A percentile compares a stretch with the other conserved stretches of the same genome.
phyloP scores from a whole-genome alignment of 2,329 filamentous ascomycete species.

The Pseudocercospora cruenta region DNA sequence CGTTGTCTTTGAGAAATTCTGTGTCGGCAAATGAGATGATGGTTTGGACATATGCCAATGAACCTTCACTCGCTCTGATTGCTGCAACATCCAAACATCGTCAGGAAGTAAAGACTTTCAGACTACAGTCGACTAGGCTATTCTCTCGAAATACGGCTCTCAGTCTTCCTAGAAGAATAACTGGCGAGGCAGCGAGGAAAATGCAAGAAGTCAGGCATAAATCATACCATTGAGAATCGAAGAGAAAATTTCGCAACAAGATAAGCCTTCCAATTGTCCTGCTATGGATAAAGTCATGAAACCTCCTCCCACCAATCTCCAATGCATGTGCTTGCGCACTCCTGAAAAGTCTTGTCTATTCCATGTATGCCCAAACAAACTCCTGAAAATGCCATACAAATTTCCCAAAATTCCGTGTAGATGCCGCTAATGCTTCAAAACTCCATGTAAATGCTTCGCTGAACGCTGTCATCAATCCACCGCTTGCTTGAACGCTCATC shows the following conservation, averaged over 20 bases:
- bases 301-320: neutral
- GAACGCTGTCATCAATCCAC: neutral
- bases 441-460: neutral
- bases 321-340: constrained; percentile 6
- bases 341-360: neutral
- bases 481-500: constrained; percentile 8
- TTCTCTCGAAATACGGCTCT: too few species aligned
- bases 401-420: constrained; percentile 1
- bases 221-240: too few species aligned
- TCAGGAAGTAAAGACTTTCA: too few species aligned
- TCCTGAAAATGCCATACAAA: constrained; percentile 17
- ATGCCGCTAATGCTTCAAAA: constrained; percentile 10
- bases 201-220: too few species aligned
- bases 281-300: constrained; percentile 1
- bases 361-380: constrained; percentile 5
- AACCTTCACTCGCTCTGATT: too few species aligned
- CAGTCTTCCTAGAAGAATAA: too few species aligned
- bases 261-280: constrained; percentile 7
- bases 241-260: too few species aligned
- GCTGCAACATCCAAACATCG: too few species aligned
- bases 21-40: constrained; percentile 50
- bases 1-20: constrained; percentile 91
- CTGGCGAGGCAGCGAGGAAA: too few species aligned
- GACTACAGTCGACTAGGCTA: too few species aligned
- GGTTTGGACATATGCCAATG: too few species aligned